Evolutionary conservation across 1,284 basidiomycete genomes (phyloP).

Genomic region (Veloboletus limbatus): DNA sequence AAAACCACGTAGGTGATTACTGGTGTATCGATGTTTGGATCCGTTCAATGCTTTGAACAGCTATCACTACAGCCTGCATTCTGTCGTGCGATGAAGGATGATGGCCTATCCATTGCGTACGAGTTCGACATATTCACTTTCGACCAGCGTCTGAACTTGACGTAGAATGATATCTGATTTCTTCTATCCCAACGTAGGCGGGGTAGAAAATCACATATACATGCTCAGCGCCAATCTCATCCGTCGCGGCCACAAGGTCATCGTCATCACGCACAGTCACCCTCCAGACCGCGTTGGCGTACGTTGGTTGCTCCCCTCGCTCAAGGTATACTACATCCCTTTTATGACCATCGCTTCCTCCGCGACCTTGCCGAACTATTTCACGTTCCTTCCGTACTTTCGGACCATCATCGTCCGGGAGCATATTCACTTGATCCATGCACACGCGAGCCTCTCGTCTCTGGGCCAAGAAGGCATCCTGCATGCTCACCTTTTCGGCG

Average conservation of each 20-base stretch:
- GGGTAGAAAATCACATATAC: slow-evolving; percentile 97
- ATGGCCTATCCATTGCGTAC: slow-evolving; percentile 30
- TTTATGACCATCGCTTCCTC: slow-evolving; percentile 84
- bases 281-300: slow-evolving; percentile 82
- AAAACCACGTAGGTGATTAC: too few relatives aligned
- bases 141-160: neutral
- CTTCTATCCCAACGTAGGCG: slow-evolving; percentile 93
- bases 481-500: slow-evolving; percentile 80
- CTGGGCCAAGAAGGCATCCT: slow-evolving; percentile 92
- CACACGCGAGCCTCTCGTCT: slow-evolving; percentile 87
- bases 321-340: slow-evolving; percentile 96
- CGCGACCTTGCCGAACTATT: slow-evolving; percentile 93
- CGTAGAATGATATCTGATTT: slow-evolving; percentile 94
- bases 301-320: slow-evolving; percentile 78
- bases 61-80: too few relatives aligned
- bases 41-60: too few relatives aligned
- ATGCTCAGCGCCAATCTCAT: slow-evolving; percentile 87
- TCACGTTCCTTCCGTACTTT: slow-evolving; percentile 88
- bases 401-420: slow-evolving; percentile 89
- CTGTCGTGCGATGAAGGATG: slow-evolving; percentile 29
- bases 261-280: slow-evolving; percentile 93
- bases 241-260: slow-evolving; percentile 85
- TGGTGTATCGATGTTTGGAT: too few relatives aligned
- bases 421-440: slow-evolving; percentile 85
- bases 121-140: slow-evolving; percentile 2